Evolutionary conservation across 129 eudicot species (phyloP), one percentile per base, ranked within the genome.

Genomic region (Sambucus nigra): DNA sequence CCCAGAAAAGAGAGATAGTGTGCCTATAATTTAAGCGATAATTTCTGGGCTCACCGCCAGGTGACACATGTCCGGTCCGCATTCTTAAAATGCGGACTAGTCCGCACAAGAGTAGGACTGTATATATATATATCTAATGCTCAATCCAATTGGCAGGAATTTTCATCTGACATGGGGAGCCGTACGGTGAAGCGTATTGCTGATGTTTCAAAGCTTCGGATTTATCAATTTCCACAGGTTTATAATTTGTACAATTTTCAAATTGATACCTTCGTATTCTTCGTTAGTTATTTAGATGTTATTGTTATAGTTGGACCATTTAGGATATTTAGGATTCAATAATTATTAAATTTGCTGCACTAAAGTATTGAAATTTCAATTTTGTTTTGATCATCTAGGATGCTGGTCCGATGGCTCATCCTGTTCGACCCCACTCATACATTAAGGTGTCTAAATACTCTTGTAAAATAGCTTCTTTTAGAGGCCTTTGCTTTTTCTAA

Each of bases 321-420:
- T 31, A 3, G 38, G 9, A 9, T 3, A 16, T 4, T 16, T 1
- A 7, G 14, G 2, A 13, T 12, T 1, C 4, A 16, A 5, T 2
- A 1, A 42, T 15, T 14, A 5, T 15, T 42, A 12, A 13, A 20
- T 47, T 5, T 19, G 52, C 5, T 47, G 52, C 25, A 20, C 14
- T 4, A 6, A 51, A 53, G 48, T 42, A 42, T 35, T 35, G 4
- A 35, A 45, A 17, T 48, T 19, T 5, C 35, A 46, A 15, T 1
- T 18, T 61, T 53, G 24, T 63, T 27, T 45, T 59, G 21, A 32
- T 69, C 23, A 75, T 64, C 51, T 64, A 91, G 99, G 98, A 91
- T 77, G 86, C 94, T 23, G 95, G 99, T 64, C 99, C 99, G 48
- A 86, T 91, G 99, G 99, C 98, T 76, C 98, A 89, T 79, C 95